Evolutionary conservation across 441 rosid species (phyloP).

Genomic region (Aquilaria agallochum): DNA sequence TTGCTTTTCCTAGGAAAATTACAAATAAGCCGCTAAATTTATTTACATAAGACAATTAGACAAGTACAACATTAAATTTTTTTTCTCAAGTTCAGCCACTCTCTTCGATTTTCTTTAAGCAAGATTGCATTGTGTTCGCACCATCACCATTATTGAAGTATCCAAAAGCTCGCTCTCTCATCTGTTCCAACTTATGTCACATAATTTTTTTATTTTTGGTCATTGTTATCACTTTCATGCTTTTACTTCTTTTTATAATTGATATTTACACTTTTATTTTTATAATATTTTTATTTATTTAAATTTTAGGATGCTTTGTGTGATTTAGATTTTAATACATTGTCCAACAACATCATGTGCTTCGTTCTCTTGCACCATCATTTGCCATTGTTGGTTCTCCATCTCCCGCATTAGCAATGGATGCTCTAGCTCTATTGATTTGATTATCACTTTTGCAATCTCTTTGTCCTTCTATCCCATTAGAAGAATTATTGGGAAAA

Average conservation of each 20-base stretch:
- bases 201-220: no score
- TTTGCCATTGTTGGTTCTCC: slow-evolving; percentile 71
- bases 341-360: slow-evolving; percentile 46
- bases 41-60: no score
- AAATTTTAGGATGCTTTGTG: no score
- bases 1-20: no score
- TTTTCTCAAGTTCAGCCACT: slow-evolving; percentile 10
- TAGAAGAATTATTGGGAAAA: slow-evolving; percentile 13
- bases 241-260: no score
- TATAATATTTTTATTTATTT: no score
- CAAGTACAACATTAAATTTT: no score
- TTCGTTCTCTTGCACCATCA: slow-evolving; percentile 58
- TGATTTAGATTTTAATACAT: background rate
- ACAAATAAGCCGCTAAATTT: no score
- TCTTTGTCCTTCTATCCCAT: slow-evolving; percentile 61
- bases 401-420: slow-evolving; percentile 44
- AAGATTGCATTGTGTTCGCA: slow-evolving; percentile 43
- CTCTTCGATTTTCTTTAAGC: slow-evolving; percentile 19
- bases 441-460: slow-evolving; percentile 41
- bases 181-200: slow-evolving; percentile 35
- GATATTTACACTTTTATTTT: no score
- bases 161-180: slow-evolving; percentile 32
- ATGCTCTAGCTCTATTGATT: slow-evolving; percentile 52
- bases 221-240: no score
- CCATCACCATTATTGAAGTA: slow-evolving; percentile 18